Conservation (phyloP, 345 rosid species). For the Euclidium syriacum region DNA sequence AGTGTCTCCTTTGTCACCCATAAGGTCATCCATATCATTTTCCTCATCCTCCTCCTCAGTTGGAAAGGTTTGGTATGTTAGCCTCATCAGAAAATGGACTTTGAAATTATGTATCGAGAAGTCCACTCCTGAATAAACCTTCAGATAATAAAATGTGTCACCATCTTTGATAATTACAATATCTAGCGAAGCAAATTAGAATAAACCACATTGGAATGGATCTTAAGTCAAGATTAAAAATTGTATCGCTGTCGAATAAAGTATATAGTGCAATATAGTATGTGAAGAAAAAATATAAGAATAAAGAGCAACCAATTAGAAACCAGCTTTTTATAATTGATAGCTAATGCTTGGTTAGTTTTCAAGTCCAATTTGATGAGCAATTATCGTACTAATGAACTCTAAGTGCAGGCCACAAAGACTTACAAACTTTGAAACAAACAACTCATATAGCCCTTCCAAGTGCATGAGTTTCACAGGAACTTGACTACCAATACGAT, state of each 20-base stretch:
- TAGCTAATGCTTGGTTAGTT: constrained; percentile 7
- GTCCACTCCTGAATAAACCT: constrained; percentile 81
- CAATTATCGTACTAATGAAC: constrained; percentile 4
- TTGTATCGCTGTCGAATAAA: neutral
- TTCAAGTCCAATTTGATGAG: neutral
- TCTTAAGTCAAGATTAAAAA: constrained; percentile 1
- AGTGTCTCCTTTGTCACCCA: constrained; percentile 48
- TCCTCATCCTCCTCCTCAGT: constrained; percentile 60
- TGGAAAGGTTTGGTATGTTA: constrained; percentile 72
- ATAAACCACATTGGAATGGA: neutral
- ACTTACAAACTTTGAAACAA: constrained; percentile 96
- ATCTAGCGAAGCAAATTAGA: constrained; percentile 7
- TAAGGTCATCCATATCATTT: constrained; percentile 43
- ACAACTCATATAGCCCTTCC: constrained; percentile 91
- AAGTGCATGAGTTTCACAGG: constrained; percentile 93
- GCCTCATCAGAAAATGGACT: constrained; percentile 83
- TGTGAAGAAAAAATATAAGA: neutral
- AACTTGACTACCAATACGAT: constrained; percentile 87
- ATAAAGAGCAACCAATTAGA: neutral
- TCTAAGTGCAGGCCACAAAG: neutral
- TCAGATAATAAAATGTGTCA: constrained; percentile 28
- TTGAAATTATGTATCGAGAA: constrained; percentile 54
- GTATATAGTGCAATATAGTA: constrained; percentile 4
- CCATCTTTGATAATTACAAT: neutral
- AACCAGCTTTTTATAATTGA: constrained; percentile 12